Conservation (phyloP, 352 stramenopile genomes). For the Globisporangium irregulare region DNA sequence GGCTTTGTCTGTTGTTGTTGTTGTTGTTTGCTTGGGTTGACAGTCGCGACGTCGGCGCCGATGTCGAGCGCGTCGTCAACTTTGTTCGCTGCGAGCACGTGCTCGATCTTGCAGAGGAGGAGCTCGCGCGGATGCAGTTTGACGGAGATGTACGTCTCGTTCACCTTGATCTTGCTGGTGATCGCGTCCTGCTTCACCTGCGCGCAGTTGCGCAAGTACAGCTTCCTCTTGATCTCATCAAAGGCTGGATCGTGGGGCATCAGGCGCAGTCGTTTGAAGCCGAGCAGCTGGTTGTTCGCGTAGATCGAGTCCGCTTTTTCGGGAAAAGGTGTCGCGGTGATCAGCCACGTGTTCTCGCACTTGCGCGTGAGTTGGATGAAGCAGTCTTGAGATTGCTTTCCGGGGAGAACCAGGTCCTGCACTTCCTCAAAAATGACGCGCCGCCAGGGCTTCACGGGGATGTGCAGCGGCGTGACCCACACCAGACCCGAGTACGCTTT, state of each 20-base stretch:
- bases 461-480: constrained; percentile 63
- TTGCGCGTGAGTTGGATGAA: constrained; percentile 80
- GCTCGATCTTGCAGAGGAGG: constrained; percentile 69
- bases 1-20: background rate
- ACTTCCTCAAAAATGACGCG: constrained; percentile 88
- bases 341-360: constrained; percentile 81
- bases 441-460: constrained; percentile 65
- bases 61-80: constrained; percentile 39
- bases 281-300: constrained; percentile 86
- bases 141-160: constrained; percentile 72
- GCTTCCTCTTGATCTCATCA: constrained; percentile 85
- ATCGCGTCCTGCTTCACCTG: constrained; percentile 82
- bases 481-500: constrained; percentile 77
- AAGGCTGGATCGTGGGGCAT: constrained; percentile 70
- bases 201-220: constrained; percentile 84
- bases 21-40: constrained; percentile 12
- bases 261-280: constrained; percentile 75
- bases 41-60: constrained; percentile 36
- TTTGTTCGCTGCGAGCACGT: constrained; percentile 39
- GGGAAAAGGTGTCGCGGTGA: constrained; percentile 83
- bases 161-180: constrained; percentile 69
- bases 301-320: constrained; percentile 80
- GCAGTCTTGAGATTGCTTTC: constrained; percentile 71
- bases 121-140: constrained; percentile 68
- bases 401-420: constrained; percentile 77